Evolutionary conservation across 495 filamentous ascomycete species (phyloP).

Genomic region (Penicillium odoratum): DNA sequence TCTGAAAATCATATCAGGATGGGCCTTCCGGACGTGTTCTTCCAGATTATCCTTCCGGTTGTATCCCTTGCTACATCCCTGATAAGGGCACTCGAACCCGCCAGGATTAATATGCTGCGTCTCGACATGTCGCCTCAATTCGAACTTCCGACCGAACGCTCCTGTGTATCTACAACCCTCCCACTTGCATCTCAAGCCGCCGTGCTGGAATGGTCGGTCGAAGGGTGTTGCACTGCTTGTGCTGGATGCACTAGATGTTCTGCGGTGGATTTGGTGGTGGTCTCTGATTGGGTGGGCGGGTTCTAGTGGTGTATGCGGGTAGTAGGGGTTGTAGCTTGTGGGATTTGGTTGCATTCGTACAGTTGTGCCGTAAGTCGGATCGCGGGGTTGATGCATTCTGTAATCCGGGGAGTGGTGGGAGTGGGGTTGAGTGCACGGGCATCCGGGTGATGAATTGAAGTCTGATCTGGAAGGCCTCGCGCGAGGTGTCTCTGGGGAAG

Average conservation of each 20-base stretch:
- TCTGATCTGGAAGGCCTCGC: neutral
- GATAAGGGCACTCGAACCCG: neutral
- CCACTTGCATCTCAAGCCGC: neutral
- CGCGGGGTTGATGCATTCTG: neutral
- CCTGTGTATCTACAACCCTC: conserved; percentile 2
- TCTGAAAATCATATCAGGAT: neutral
- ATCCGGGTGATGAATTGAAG: neutral
- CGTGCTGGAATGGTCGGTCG: neutral
- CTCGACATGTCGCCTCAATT: conserved; percentile 1
- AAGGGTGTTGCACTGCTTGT: neutral
- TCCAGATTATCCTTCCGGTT: conserved; percentile 4
- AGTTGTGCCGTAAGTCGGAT: neutral
- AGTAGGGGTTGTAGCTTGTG: neutral
- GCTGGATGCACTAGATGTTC: neutral
- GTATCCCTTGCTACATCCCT: neutral
- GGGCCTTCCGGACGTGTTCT: neutral
- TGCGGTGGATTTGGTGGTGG: neutral
- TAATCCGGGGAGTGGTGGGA: conserved; percentile 1
- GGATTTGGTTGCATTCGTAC: neutral
- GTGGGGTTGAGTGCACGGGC: neutral
- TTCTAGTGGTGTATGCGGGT: neutral
- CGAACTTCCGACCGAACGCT: conserved; percentile 1
- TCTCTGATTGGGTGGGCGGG: neutral
- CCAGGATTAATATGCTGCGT: neutral
- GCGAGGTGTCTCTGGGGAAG: neutral